phyloP scores from a whole-genome alignment of 1,284 basidiomycete species.

The Peniophora sp. region DNA sequence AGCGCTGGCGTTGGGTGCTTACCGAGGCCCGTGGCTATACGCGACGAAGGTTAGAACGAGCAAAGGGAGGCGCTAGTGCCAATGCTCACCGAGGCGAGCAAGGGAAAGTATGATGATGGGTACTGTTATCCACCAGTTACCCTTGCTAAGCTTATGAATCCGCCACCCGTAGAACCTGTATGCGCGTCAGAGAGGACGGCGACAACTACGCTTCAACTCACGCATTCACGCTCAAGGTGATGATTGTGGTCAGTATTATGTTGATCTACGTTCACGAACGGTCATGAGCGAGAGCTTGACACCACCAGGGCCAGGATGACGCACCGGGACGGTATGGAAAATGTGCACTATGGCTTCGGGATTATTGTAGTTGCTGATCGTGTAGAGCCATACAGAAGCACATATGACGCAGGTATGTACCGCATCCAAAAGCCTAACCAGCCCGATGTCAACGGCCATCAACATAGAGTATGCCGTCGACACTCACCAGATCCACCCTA shows the following conservation, averaged over 20 bases:
- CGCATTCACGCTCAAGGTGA: neutral
- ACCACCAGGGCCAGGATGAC: neutral
- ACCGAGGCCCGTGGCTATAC: too few species aligned
- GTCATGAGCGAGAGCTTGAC: too few species aligned
- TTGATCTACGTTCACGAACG: neutral
- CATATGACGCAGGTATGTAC: neutral
- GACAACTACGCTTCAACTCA: neutral
- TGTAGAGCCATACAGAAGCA: neutral
- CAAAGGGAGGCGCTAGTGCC: too few species aligned
- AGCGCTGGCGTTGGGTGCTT: too few species aligned
- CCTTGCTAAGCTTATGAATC: slow-evolving; percentile 16
- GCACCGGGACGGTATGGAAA: neutral
- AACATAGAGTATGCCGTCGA: too few species aligned
- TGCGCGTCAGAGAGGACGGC: neutral
- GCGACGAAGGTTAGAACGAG: too few species aligned
- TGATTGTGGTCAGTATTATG: neutral
- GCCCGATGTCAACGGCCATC: too few species aligned
- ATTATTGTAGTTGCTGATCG: neutral
- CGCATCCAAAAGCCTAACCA: neutral
- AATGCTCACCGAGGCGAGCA: too few species aligned
- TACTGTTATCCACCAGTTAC: slow-evolving; percentile 15
- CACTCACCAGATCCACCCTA: too few species aligned
- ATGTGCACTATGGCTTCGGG: neutral
- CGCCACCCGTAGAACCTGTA: slow-evolving; percentile 16
- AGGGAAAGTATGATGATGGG: slow-evolving; percentile 10